These are phyloP conservation scores for Sugiyamaella japonica DNA, from an alignment of 1,139 yeast genomes.

Conservation along the genomic window DNA sequence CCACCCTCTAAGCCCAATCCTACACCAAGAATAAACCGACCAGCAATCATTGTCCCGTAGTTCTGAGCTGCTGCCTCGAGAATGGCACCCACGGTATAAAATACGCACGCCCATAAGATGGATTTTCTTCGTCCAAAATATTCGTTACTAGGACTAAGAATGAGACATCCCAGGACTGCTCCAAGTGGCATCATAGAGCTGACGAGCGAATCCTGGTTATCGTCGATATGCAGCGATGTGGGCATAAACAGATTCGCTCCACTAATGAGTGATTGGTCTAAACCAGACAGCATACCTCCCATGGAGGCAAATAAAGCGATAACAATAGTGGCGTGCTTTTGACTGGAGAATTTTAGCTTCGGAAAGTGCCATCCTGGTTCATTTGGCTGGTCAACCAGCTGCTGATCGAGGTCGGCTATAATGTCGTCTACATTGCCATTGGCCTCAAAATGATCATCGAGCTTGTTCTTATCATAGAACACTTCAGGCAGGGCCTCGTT, in stretches of 20 bases:
- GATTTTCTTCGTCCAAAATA: constrained; percentile 54
- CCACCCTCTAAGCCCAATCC: constrained; percentile 66
- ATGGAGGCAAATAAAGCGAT: constrained; percentile 56
- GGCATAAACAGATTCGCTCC: constrained; percentile 58
- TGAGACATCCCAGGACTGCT: constrained; percentile 42
- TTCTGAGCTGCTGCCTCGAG: constrained; percentile 52
- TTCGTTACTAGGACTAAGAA: constrained; percentile 41
- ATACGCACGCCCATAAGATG: constrained; percentile 53
- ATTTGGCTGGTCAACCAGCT: constrained; percentile 16
- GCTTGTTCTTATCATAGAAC: constrained; percentile 8
- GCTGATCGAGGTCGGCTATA: constrained; percentile 39
- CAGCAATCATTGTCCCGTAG: constrained; percentile 52
- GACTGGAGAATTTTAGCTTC: constrained; percentile 43
- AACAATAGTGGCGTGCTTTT: constrained; percentile 48
- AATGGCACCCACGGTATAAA: constrained; percentile 58
- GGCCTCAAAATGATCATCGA: constrained; percentile 4
- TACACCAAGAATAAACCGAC: constrained; percentile 56
- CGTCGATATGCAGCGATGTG: constrained; percentile 50
- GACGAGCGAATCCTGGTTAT: constrained; percentile 41
- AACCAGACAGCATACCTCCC: constrained; percentile 61
- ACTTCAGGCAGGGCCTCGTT: constrained; percentile 5
- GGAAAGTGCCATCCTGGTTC: constrained; percentile 18
- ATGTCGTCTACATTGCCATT: constrained; percentile 31
- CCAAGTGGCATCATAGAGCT: constrained; percentile 62
- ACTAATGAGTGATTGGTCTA: constrained; percentile 56